A percentile compares a stretch with the other conserved stretches of the same genome.
phyloP scores from a whole-genome alignment of 208 protist species.

The Herpetomonas samuelpessoai region DNA sequence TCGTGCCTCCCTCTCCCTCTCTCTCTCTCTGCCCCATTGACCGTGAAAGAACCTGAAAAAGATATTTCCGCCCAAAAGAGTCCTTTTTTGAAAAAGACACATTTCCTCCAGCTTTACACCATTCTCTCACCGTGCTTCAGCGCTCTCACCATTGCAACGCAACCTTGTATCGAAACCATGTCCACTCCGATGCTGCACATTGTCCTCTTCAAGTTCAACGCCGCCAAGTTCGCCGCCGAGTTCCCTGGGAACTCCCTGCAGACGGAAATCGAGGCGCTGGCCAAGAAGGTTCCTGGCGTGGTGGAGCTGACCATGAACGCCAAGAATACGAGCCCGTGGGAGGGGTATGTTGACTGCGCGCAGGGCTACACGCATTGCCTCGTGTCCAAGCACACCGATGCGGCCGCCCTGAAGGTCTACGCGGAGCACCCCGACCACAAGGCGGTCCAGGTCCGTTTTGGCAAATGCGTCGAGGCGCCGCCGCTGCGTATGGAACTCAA shows the following conservation, averaged over 20 bases:
- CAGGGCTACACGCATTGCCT: slow-evolving; percentile 64
- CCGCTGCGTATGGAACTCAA: slow-evolving; percentile 64
- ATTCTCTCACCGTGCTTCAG: too few relatives aligned
- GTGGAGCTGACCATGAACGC: slow-evolving; percentile 47
- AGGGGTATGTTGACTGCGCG: slow-evolving; percentile 54
- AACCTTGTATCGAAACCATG: too few relatives aligned
- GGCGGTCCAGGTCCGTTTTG: slow-evolving; percentile 37
- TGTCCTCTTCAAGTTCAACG: slow-evolving; percentile 59
- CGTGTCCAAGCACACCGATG: slow-evolving; percentile 57
- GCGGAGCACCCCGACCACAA: slow-evolving; percentile 52
- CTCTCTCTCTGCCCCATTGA: too few relatives aligned
- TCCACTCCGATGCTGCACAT: slow-evolving; percentile 39
- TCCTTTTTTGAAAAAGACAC: neutral
- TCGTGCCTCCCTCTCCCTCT: too few relatives aligned
- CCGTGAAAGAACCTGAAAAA: neutral
- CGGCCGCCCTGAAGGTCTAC: slow-evolving; percentile 43
- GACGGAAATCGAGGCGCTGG: slow-evolving; percentile 23
- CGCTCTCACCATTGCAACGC: too few relatives aligned
- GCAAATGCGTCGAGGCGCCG: slow-evolving; percentile 31
- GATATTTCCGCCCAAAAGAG: neutral
- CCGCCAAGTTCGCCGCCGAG: slow-evolving; percentile 32
- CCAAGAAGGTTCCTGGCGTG: slow-evolving; percentile 43
- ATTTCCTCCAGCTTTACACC: too few relatives aligned
- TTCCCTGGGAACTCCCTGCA: slow-evolving; percentile 31
- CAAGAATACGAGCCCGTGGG: slow-evolving; percentile 36